Evolutionary conservation across 2,329 filamentous ascomycete species (phyloP).

Genomic region (Penicillium carneum): DNA sequence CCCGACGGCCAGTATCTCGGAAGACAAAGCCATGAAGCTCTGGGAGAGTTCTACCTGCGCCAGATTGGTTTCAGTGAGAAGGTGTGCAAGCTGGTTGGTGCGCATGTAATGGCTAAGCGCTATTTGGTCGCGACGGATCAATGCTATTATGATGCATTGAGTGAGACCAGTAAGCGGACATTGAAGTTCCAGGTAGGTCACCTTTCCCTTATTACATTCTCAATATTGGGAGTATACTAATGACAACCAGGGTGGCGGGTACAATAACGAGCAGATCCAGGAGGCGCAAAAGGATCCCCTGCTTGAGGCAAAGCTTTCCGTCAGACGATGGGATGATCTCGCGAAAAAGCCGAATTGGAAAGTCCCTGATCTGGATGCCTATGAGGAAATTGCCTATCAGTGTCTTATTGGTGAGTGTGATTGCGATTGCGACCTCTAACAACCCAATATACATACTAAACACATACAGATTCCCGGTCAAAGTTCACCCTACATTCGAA

Average conservation of each 20-base stretch:
- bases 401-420: slow-evolving; percentile 22
- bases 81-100: slow-evolving; percentile 40
- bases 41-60: slow-evolving; percentile 42
- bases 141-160: slow-evolving; percentile 39
- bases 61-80: slow-evolving; percentile 41
- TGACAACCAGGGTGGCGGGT: slow-evolving; percentile 34
- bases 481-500: slow-evolving; percentile 39
- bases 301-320: slow-evolving; percentile 37
- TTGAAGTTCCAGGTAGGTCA: slow-evolving; percentile 38
- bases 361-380: slow-evolving; percentile 35
- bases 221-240: background rate
- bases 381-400: slow-evolving; percentile 33
- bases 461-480: slow-evolving; percentile 27
- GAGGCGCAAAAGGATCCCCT: slow-evolving; percentile 39
- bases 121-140: slow-evolving; percentile 41
- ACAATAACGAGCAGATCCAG: slow-evolving; percentile 30
- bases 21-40: slow-evolving; percentile 38
- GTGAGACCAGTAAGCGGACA: slow-evolving; percentile 41
- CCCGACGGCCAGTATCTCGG: slow-evolving; percentile 39
- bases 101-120: slow-evolving; percentile 44
- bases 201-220: background rate
- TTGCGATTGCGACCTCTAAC: background rate
- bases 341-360: slow-evolving; percentile 35
- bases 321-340: slow-evolving; percentile 40
- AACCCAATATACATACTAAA: background rate